Evolutionary conservation across 148 eudicot species (phyloP), one percentile per base, ranked within the genome.

Genomic region (Amaranthus hypochondriacus): DNA sequence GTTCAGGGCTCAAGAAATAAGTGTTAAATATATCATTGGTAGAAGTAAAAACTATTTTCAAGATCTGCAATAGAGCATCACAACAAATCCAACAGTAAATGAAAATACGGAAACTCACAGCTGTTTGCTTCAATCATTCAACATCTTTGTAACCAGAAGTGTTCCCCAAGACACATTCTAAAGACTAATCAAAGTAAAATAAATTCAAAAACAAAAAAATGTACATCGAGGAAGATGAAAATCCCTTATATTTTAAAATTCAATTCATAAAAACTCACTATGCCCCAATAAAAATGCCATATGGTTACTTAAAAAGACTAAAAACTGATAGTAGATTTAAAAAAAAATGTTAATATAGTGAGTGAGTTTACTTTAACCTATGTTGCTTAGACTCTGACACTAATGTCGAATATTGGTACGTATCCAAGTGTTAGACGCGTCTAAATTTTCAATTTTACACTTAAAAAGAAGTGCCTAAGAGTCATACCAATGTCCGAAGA

Each of bases 121-220:
- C 3, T 7, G 69, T 7, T 66, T 48, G 69, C 69, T 66, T 66
- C 39, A 66, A 66, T 48, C 48, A 12, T n/a, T 48, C 53, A 66
- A 48, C 69, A 66, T 18, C 69, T n/a, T 8, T 13, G 8, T n/a
- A 65, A n/a, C 11, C 39, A 5, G 5, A 63, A 4, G 2, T 11
- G 13, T 43, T 12, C 18, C 63, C 48, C 42, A 63, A 63, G 7
- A 63, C 5, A 62, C 14, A 44, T 2, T 42, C 0, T 62, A 62
- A 7, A 62, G 48, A 13, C 4, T 12, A 63, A 4, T 0, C 11
- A 10, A 63, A 12, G 6, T 5, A 42, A 12, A 44, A 12, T 4
- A 4, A 5, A 13, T 43, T 4, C 2, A 18, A 18, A 18, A 18
- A 18, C 18, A 18, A 18, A 18, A 18, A 43, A 9, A 62, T 42